phyloP scores from a whole-genome alignment of 306 rosid genomes.

The Parietaria judaica region DNA sequence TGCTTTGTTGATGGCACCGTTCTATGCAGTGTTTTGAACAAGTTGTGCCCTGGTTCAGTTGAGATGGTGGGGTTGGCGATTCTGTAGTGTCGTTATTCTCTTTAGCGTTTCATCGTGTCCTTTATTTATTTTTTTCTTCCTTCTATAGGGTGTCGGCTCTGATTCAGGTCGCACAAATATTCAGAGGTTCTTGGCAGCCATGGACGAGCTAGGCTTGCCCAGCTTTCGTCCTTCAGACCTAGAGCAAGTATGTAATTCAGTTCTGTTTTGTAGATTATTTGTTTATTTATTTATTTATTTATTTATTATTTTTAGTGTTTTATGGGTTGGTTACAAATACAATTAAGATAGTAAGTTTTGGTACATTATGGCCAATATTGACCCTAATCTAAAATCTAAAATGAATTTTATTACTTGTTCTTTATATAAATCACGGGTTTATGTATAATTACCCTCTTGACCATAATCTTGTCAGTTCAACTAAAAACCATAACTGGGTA shows the following conservation, averaged over 20 bases:
- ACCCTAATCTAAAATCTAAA: neutral
- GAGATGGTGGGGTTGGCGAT: constrained; percentile 34
- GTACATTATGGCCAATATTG: neutral
- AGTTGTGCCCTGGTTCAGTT: constrained; percentile 57
- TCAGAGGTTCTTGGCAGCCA: constrained; percentile 56
- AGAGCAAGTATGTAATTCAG: constrained; percentile 57
- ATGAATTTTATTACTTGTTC: too few relatives aligned
- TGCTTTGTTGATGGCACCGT: constrained; percentile 72
- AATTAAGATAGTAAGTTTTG: neutral
- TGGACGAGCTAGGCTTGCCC: constrained; percentile 76
- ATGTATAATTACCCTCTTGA: constrained; percentile 14
- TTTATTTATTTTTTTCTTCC: neutral
- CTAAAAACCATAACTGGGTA: constrained; percentile 2
- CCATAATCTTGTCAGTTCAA: too few relatives aligned
- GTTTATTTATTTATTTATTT: too few relatives aligned
- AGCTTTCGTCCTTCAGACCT: constrained; percentile 66
- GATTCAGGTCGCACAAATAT: constrained; percentile 30
- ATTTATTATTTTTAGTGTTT: constrained; percentile 6
- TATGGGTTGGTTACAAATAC: neutral
- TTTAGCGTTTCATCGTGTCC: constrained; percentile 5
- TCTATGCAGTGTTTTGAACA: constrained; percentile 64
- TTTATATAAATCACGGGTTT: constrained; percentile 1
- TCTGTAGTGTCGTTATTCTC: neutral
- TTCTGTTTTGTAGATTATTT: constrained; percentile 7
- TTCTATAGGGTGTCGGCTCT: constrained; percentile 45